phyloP scores from a whole-genome alignment of 129 eudicot genomes.

The Flaveria sonorensis region DNA sequence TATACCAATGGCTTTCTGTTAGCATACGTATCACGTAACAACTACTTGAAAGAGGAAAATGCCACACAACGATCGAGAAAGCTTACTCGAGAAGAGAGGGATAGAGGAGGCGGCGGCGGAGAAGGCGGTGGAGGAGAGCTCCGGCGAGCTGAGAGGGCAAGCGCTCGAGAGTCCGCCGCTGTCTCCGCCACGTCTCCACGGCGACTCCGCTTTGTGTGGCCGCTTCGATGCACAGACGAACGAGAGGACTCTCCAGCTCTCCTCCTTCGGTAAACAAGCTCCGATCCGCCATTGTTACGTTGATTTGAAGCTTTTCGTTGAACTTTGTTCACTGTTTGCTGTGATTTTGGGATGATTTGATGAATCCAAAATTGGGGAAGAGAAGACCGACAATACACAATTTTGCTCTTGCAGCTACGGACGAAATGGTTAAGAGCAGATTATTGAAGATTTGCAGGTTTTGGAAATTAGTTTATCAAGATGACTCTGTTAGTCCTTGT shows the following conservation, averaged over 20 bases:
- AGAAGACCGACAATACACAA: slow-evolving; percentile 1
- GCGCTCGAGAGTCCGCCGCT: slow-evolving; percentile 80
- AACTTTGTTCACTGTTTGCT: not conserved
- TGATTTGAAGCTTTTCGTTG: not conserved
- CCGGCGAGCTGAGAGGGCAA: slow-evolving; percentile 83
- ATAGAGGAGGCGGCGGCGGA: slow-evolving; percentile 67
- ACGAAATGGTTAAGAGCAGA: not conserved
- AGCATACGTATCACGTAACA: not conserved
- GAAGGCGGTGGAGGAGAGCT: slow-evolving; percentile 73
- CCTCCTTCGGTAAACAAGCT: slow-evolving; percentile 25
- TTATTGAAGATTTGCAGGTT: no score
- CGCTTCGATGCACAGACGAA: slow-evolving; percentile 60
- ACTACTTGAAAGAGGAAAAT: not conserved
- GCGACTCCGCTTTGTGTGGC: slow-evolving; percentile 61
- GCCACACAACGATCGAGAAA: not conserved
- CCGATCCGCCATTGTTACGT: slow-evolving; percentile 23
- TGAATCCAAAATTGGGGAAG: slow-evolving; percentile 9
- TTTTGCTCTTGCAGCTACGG: not conserved
- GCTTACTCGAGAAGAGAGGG: slow-evolving; percentile 94
- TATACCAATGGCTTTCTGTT: not conserved
- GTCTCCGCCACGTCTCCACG: slow-evolving; percentile 86
- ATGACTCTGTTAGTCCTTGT: not conserved
- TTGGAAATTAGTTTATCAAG: not conserved
- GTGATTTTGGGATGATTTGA: slow-evolving; percentile 7
- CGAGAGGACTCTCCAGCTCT: slow-evolving; percentile 50